Conservation (phyloP, 352 stramenopile genomes). For the Phytophthora pistaciae region DNA sequence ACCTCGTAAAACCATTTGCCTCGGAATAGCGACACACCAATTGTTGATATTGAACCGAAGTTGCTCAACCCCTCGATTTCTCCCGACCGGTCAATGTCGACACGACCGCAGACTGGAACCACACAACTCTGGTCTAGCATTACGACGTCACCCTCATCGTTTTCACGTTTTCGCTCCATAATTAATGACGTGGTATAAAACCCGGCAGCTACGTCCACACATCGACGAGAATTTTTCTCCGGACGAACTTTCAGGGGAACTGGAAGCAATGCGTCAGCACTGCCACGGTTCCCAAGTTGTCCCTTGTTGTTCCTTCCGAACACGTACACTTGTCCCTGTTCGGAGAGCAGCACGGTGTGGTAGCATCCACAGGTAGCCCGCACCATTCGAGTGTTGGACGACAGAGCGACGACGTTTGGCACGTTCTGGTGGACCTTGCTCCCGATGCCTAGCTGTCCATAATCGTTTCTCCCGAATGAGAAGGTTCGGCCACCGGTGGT, state of each 20-base stretch:
- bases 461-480: constrained; percentile 90
- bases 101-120: constrained; percentile 75
- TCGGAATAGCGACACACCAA: constrained; percentile 73
- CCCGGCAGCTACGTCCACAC: constrained; percentile 83
- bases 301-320: constrained; percentile 92
- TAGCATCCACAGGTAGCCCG: constrained; percentile 88
- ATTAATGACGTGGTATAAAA: constrained; percentile 92
- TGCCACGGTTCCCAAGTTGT: constrained; percentile 87
- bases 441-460: constrained; percentile 87
- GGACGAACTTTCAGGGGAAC: constrained; percentile 86
- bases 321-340: constrained; percentile 86
- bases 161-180: constrained; percentile 86
- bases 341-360: constrained; percentile 85
- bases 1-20: constrained; percentile 97
- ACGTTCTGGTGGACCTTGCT: constrained; percentile 87
- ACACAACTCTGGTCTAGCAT: constrained; percentile 77
- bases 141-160: constrained; percentile 70
- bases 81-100: constrained; percentile 88
- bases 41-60: constrained; percentile 87
- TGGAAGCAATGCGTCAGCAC: constrained; percentile 81
- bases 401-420: constrained; percentile 73
- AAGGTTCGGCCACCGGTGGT: constrained; percentile 70
- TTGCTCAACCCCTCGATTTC: constrained; percentile 91
- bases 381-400: constrained; percentile 75
- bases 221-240: constrained; percentile 80